These are phyloP conservation scores for Lepiota subincarnata DNA, from an alignment of 768 basidiomycete genomes.

Conservation along the genomic window DNA sequence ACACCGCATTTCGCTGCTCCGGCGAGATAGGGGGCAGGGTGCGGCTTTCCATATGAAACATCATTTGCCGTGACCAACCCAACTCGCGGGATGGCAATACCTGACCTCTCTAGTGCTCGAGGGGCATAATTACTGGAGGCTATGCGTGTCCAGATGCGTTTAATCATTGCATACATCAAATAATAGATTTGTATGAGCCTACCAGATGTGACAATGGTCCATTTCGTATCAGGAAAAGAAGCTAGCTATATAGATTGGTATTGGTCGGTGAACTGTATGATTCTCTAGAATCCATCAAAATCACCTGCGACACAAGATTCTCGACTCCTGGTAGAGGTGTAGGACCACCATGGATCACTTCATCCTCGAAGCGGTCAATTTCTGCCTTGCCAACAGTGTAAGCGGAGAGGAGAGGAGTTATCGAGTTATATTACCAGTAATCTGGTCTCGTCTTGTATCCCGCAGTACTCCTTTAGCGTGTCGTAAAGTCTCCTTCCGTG, in stretches of 20 bases:
- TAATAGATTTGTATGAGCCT: conserved; percentile 8
- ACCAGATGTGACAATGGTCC: conserved; percentile 89
- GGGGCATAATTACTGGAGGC: conserved; percentile 73
- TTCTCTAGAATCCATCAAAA: not conserved
- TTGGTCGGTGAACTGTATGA: not conserved
- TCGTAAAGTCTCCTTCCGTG: conserved; percentile 79
- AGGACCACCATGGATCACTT: conserved; percentile 63
- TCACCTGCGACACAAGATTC: conserved; percentile 52
- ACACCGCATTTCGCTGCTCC: conserved; percentile 63
- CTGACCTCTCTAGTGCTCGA: conserved; percentile 60
- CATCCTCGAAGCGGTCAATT: conserved; percentile 72
- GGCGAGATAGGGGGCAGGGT: conserved; percentile 81
- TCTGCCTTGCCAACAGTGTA: conserved; percentile 43
- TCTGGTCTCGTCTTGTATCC: conserved; percentile 50
- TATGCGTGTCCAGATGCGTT: conserved; percentile 21
- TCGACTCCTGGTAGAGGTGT: conserved; percentile 64
- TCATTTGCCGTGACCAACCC: conserved; percentile 75
- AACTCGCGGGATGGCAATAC: conserved; percentile 51
- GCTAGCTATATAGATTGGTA: conserved; percentile 23
- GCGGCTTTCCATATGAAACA: conserved; percentile 74
- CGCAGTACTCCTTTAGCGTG: conserved; percentile 68
- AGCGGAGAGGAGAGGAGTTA: conserved; percentile 1
- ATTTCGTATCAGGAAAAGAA: conserved; percentile 34
- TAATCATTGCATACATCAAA: not conserved
- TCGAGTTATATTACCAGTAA: conserved; percentile 39